Evolutionary conservation across 495 filamentous ascomycete species (phyloP), one percentile per base, ranked within the genome.

Genomic region (Penicillium arizonense): DNA sequence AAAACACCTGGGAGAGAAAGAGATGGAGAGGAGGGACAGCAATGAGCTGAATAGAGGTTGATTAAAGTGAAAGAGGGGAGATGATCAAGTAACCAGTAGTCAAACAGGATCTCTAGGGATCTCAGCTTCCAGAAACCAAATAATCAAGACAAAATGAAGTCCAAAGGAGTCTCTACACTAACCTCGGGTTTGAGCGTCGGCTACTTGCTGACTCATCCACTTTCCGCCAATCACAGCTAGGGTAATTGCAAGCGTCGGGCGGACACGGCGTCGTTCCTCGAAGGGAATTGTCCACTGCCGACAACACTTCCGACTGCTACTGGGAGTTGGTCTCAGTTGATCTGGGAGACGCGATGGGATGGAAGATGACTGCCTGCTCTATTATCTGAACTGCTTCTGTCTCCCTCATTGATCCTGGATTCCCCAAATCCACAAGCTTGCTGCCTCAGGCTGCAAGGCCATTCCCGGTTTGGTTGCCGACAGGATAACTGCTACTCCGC

Each of bases 211-310:
- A 73, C 61, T 71, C 64, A 71, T 61, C 67, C 4, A 0, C 1
- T 11, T 0, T 1, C 3, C 16, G 55, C 74, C 74, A 77, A 77
- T 77, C 71, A 77, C 18, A 41, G 10, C 5, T 3, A 26, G 44
- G 34, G 54, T 73, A 74, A 75, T 74, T 71, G 60, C 63, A 74
- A 77, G 67, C 67, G 61, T 77, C 74, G 74, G 74, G 71, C 70
- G 70, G 63, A 72, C 69, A 77, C 74, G 74, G 74, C 64, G 48
- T 53, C 55, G 5, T 7, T 30, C 28, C 8, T 7, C 9, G 28
- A 30, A 36, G 47, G 53, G 38, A 47, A 28, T 51, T 56, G 40
- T 51, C 47, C 56, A 47, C 52, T 46, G 58, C 54, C 50, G 52
- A 40, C 21, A 12, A 7, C 28, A 8, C 28, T 30, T 30, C 28